phyloP scores from a whole-genome alignment of 768 basidiomycete genomes.

The Termitomyces sp. region DNA sequence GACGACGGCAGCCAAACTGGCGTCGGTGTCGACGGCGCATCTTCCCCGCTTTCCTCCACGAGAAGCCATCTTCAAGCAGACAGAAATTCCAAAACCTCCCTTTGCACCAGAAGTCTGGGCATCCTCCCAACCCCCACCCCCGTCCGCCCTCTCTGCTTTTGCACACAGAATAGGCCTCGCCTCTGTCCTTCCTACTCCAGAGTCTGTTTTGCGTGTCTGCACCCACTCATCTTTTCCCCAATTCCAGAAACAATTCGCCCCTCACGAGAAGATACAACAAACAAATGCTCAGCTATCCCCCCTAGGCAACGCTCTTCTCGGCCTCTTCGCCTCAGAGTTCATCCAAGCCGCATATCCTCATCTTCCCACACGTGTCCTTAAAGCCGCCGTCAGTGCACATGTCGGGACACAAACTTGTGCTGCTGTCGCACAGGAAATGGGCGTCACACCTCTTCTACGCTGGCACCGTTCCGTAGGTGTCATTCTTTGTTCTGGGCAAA shows the following conservation, averaged over 20 bases:
- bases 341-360: constrained; percentile 79
- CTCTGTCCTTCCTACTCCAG: constrained; percentile 44
- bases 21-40: constrained; percentile 51
- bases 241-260: constrained; percentile 51
- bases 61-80: constrained; percentile 34
- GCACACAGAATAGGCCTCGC: constrained; percentile 71
- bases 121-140: constrained; percentile 62
- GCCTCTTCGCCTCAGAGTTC: constrained; percentile 84
- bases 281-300: constrained; percentile 73
- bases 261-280: constrained; percentile 43
- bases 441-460: constrained; percentile 67
- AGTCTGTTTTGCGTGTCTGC: constrained; percentile 65
- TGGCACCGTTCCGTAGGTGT: constrained; percentile 73
- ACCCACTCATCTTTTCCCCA: constrained; percentile 69
- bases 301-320: constrained; percentile 85
- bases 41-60: constrained; percentile 57
- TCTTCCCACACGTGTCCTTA: constrained; percentile 85
- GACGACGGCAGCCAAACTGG: constrained; percentile 15
- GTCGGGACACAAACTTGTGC: constrained; percentile 84
- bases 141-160: constrained; percentile 68
- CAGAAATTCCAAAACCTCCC: constrained; percentile 27
- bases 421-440: constrained; percentile 81
- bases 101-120: constrained; percentile 71
- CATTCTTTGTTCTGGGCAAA: not conserved
- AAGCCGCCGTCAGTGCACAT: constrained; percentile 88